Evolutionary conservation across 2,329 filamentous ascomycete species (phyloP).

Genomic region (Chaetomium globosum): DNA sequence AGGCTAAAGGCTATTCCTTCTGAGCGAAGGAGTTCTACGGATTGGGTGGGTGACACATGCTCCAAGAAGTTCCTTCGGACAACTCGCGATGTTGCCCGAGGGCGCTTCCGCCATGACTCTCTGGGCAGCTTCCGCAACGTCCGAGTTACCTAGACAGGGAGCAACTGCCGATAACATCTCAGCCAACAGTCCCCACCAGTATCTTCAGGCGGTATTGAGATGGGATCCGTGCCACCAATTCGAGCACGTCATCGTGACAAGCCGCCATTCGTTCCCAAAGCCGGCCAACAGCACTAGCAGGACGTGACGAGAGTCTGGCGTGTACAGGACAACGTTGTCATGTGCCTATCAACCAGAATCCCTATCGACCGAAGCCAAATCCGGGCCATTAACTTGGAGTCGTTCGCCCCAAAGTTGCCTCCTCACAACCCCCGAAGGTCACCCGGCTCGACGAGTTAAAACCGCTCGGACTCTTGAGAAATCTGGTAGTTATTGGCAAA

Average conservation of each 20-base stretch:
- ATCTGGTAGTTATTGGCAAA: background rate
- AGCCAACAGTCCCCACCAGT: background rate
- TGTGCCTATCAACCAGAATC: slow-evolving; percentile 12
- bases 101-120: slow-evolving; percentile 20
- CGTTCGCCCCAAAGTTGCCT: background rate
- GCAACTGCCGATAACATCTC: slow-evolving; percentile 12
- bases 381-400: background rate
- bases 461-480: background rate
- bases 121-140: slow-evolving; percentile 25
- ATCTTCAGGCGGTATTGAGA: background rate
- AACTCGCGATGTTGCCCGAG: slow-evolving; percentile 18
- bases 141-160: background rate
- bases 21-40: background rate
- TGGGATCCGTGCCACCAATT: slow-evolving; percentile 3
- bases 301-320: background rate
- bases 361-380: background rate
- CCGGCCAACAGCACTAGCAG: background rate
- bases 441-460: background rate
- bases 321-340: slow-evolving; percentile 26
- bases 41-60: slow-evolving; percentile 21
- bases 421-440: background rate
- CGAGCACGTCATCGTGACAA: slow-evolving; percentile 13
- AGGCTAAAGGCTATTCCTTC: background rate
- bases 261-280: background rate
- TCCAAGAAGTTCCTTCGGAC: slow-evolving; percentile 14